Conservation (phyloP, 2,329 filamentous ascomycete genomes). For the Ophiostoma angusticollis region DNA sequence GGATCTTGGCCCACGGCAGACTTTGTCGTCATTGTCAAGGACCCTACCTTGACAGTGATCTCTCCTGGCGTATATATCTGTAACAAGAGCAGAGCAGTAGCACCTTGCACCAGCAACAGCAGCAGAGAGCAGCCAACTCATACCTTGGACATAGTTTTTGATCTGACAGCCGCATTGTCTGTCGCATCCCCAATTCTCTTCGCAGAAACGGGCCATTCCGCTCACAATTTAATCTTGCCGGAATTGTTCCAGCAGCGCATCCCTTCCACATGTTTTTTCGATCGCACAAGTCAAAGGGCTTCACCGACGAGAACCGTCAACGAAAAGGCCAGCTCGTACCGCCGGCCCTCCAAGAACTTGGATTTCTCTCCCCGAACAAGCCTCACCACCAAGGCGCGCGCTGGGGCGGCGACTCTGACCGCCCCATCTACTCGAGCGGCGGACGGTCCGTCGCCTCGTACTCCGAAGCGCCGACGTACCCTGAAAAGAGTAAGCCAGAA, state of each 20-base stretch:
- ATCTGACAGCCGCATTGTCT: too few species aligned
- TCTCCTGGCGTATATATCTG: too few species aligned
- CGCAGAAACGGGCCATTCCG: too few species aligned
- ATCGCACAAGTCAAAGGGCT: constrained; percentile 27
- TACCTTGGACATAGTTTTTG: too few species aligned
- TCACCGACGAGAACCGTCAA: constrained; percentile 26
- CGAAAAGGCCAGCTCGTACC: constrained; percentile 22
- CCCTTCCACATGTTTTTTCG: constrained; percentile 34
- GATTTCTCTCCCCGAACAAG: constrained; percentile 18
- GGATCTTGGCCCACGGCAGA: too few species aligned
- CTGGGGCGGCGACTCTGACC: constrained; percentile 18
- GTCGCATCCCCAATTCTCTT: too few species aligned
- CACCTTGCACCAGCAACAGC: too few species aligned
- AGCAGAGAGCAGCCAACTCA: too few species aligned
- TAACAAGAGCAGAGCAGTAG: too few species aligned
- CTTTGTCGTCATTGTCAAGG: too few species aligned
- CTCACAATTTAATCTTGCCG: too few species aligned
- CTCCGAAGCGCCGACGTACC: constrained; percentile 14
- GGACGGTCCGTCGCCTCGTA: constrained; percentile 15
- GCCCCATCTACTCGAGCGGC: constrained; percentile 16
- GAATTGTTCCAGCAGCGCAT: background rate
- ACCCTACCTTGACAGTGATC: too few species aligned
- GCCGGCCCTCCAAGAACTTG: constrained; percentile 25
- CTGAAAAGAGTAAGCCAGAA: constrained; percentile 25
- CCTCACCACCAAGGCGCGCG: constrained; percentile 1